Base-by-base conservation (phyloP, 1,284 basidiomycete genomes). In the Marasmius sp. region DNA sequence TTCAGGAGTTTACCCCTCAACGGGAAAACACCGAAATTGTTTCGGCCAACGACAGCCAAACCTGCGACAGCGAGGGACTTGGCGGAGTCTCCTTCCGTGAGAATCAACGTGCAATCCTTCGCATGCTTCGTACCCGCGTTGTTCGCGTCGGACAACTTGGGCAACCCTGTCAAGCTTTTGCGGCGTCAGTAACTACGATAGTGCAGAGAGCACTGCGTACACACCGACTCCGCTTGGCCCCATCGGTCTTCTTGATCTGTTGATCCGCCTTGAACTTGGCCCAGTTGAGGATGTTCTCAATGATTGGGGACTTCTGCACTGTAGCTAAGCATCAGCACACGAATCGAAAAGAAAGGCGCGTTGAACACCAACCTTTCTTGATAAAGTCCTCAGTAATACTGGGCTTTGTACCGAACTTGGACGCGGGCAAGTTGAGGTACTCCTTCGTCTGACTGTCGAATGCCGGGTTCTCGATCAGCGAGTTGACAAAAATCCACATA, bases 391-490 rank as follows among this genome's bases (percentile, higher is more conserved):
- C 97, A 1, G 92, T 88, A 33, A 97, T 75, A 0, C 69, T 71
- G 1, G 94, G 93, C 74, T 91, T 95, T 64, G 92, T 93, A 55
- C 93, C 94, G 72, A 99, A 99, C 72, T 97, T 97, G 54, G 88
- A 91, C 45, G 89, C 81, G 27, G 92, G 90, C 53, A 99, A 80
- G 1, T 96, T 99, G 67, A 99, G 79, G 8, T 91, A 94, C 77
- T 99, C 97, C 80, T 99, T 99, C 53, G 97, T 99, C 77, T 99
- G 97, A 79, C 95, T 96, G 82, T 99, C 97, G 77, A 99, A 99
- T 0, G 96, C 94, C 9, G 97, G 97, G 73, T 99, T 99, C 79
- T 98, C 96, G 66, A 99, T 92, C 65, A 98, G 82, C 22, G 94
- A 89, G 71, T 99, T 99, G 74, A 99, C 92, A 72, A 99, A 99